A percentile compares a stretch with the other conserved stretches of the same genome.
Conservation (phyloP, 805 yeast species). For the Cyberlindnera saturnus region DNA sequence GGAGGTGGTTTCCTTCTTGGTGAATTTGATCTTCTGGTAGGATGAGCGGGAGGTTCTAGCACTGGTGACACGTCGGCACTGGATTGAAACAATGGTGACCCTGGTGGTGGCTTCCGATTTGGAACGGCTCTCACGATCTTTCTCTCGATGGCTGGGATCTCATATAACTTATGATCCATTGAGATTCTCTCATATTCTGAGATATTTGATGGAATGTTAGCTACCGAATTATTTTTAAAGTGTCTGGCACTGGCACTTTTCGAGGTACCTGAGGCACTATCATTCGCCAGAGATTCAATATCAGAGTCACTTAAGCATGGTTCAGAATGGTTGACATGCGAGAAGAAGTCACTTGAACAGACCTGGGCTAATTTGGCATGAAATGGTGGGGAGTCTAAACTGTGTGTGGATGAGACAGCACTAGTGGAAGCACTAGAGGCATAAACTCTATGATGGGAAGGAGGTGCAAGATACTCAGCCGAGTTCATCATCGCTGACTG, state of each 20-base stretch:
- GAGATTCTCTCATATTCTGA: background rate
- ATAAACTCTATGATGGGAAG: conserved; percentile 2
- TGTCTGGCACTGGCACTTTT: background rate
- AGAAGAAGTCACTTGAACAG: conserved; percentile 6
- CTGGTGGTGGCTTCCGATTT: conserved; percentile 22
- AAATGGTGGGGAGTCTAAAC: conserved; percentile 16
- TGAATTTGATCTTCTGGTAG: conserved; percentile 11
- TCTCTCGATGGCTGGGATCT: background rate
- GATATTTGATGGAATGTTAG: conserved; percentile 3
- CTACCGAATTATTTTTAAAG: background rate
- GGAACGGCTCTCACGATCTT: background rate
- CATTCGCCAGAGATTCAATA: conserved; percentile 5
- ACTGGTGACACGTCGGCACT: background rate
- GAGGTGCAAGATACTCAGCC: conserved; percentile 8
- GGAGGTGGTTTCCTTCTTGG: conserved; percentile 23
- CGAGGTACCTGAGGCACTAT: background rate
- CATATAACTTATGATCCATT: background rate
- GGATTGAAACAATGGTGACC: conserved; percentile 9
- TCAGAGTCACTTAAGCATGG: conserved; percentile 5
- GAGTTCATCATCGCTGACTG: conserved; percentile 9
- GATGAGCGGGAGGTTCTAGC: background rate
- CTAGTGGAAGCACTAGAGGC: conserved; percentile 10
- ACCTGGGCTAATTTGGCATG: conserved; percentile 7
- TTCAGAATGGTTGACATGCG: conserved; percentile 1
- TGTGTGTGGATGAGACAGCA: conserved; percentile 14